phyloP scores from a whole-genome alignment of 1,284 basidiomycete genomes.

The Lignosus rhinocerotis region DNA sequence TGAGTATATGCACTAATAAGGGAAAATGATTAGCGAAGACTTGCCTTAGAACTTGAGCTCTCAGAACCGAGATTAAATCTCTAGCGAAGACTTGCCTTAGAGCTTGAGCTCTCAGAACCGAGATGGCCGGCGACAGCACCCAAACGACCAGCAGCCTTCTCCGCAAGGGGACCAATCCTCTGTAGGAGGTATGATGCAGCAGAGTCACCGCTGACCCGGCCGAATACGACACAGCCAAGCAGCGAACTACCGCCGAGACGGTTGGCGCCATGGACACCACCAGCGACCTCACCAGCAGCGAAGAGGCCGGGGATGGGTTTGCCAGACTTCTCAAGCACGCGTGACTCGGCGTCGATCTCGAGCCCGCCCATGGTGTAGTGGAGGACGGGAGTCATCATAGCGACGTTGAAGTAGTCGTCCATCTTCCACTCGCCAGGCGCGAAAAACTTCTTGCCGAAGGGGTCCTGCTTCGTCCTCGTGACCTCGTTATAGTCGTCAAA shows the following conservation, averaged over 20 bases:
- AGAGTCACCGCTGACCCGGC: constrained; percentile 91
- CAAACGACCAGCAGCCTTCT: constrained; percentile 80
- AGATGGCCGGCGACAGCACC: constrained; percentile 83
- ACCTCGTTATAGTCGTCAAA: constrained; percentile 90
- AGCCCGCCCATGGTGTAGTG: constrained; percentile 99
- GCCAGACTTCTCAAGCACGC: constrained; percentile 74
- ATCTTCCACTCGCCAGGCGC: constrained; percentile 79
- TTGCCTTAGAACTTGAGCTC: constrained; percentile 39
- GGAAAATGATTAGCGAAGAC: background rate
- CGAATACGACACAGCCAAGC: constrained; percentile 98
- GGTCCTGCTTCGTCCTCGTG: constrained; percentile 85
- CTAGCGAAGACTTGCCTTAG: constrained; percentile 29
- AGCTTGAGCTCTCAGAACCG: constrained; percentile 42
- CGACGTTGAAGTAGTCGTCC: constrained; percentile 91
- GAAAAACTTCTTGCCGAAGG: constrained; percentile 98
- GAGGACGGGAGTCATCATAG: constrained; percentile 93
- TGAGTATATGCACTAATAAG: background rate
- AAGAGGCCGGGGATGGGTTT: constrained; percentile 89
- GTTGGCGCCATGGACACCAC: constrained; percentile 98
- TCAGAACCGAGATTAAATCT: constrained; percentile 33
- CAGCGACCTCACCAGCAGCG: constrained; percentile 94
- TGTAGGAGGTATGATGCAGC: constrained; percentile 54
- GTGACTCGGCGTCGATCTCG: constrained; percentile 87
- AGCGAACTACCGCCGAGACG: constrained; percentile 99
- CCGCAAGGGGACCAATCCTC: constrained; percentile 36